A percentile compares a stretch with the other conserved stretches of the same genome.
These are phyloP conservation scores for Cronartium quercuum DNA, from an alignment of 1,284 basidiomycete species.

Conservation along the genomic window DNA sequence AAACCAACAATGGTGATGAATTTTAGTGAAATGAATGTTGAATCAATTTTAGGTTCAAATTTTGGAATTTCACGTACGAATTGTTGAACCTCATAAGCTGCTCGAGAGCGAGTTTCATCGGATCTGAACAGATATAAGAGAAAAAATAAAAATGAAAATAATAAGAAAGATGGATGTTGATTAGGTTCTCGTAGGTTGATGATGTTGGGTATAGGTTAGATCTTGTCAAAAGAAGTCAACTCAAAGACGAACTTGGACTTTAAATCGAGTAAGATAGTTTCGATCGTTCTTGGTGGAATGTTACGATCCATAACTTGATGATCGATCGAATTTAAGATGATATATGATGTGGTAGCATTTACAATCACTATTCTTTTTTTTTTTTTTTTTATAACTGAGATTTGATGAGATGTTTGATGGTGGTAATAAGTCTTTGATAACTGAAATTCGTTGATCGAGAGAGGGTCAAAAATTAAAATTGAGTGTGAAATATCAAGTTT, in stretches of 20 bases:
- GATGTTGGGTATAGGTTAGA: background rate
- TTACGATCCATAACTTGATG: slow-evolving; percentile 30
- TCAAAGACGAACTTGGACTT: slow-evolving; percentile 30
- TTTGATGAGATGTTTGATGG: background rate
- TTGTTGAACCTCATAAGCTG: slow-evolving; percentile 39
- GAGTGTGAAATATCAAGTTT: too few species aligned
- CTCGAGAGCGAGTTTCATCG: slow-evolving; percentile 37
- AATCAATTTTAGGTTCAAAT: background rate
- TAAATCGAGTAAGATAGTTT: slow-evolving; percentile 37
- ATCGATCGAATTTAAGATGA: background rate
- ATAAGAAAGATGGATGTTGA: background rate
- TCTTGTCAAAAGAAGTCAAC: background rate
- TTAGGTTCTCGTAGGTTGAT: background rate
- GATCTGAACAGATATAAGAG: slow-evolving; percentile 17
- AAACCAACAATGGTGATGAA: background rate
- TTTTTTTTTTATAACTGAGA: background rate
- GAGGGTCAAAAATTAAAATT: background rate
- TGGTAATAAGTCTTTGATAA: too few species aligned
- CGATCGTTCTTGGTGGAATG: slow-evolving; percentile 37
- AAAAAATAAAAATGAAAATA: background rate
- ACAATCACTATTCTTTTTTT: background rate
- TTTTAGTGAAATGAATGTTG: background rate
- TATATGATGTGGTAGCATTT: background rate
- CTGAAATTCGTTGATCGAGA: too few species aligned
- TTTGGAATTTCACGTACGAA: slow-evolving; percentile 11